These are phyloP conservation scores for Lactarius indigo DNA, from an alignment of 768 basidiomycete genomes.

Conservation along the genomic window DNA sequence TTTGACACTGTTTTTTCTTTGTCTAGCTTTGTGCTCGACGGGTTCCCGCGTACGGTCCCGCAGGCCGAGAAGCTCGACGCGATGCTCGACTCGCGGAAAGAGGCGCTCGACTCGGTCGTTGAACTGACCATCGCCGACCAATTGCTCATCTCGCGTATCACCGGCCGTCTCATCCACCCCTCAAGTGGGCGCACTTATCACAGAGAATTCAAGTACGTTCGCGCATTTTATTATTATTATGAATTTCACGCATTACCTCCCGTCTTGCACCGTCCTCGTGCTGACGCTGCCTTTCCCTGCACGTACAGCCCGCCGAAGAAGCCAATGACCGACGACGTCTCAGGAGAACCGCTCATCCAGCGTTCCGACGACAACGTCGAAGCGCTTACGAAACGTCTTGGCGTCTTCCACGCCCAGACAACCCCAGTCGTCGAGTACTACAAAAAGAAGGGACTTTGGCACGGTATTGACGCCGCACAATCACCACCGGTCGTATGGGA, in stretches of 20 bases:
- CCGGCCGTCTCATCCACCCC: conserved; percentile 91
- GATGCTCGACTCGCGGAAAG: conserved; percentile 80
- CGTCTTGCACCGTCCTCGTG: not conserved
- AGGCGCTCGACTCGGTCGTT: conserved; percentile 89
- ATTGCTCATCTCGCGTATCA: conserved; percentile 95
- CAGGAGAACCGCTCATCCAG: conserved; percentile 94
- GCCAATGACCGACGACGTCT: conserved; percentile 86
- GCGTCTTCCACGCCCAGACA: conserved; percentile 90
- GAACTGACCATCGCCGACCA: conserved; percentile 92
- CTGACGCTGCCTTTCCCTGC: not conserved
- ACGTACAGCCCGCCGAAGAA: conserved; percentile 89
- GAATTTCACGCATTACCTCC: not conserved
- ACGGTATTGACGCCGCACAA: conserved; percentile 90
- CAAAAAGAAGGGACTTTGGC: conserved; percentile 87
- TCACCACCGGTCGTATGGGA: conserved; percentile 92
- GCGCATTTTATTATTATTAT: not conserved
- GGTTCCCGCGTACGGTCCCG: conserved; percentile 97
- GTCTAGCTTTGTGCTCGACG: conserved; percentile 91
- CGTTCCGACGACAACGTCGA: conserved; percentile 98
- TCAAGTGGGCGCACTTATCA: conserved; percentile 91
- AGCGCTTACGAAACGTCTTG: conserved; percentile 84
- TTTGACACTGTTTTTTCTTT: not conserved
- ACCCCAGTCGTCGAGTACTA: conserved; percentile 97
- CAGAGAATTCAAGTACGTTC: conserved; percentile 82
- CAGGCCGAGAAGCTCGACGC: conserved; percentile 94